Base-by-base conservation (phyloP, 2,329 filamentous ascomycete genomes). In the Boeremia exigua region DNA sequence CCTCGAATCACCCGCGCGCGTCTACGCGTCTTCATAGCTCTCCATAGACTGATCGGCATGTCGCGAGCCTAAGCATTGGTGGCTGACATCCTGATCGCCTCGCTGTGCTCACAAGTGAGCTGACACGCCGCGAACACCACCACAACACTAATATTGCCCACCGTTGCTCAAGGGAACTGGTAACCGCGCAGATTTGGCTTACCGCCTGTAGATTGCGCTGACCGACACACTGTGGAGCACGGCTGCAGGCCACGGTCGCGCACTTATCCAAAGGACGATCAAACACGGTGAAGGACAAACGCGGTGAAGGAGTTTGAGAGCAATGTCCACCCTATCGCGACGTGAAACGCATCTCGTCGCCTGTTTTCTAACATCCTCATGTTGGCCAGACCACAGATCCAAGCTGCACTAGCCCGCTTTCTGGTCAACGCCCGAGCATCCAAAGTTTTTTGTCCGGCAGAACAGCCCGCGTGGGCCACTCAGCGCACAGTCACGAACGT, bases 371-470 rank as follows among this genome's bases (percentile, higher is more conserved):
- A 48, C 46, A 37, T 56, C 42, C 42, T 56, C 52, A 48, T 19
- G 40, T 42, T 62, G 65, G 63, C 65, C 64, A 68, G 65, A 63
- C 59, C 58, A 12, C 19, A 42, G 44, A 53, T 37, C 54, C 54
- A 57, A 53, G 32, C 38, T 14, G 38, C 36, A 45, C 66, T 65
- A 67, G 56, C 56, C 60, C 64, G 54, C 54, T 63, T 59, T 49
- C 56, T 58, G 43, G 55, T 62, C 59, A 58, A 61, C 51, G 59
- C 51, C 47, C 54, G 54, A 50, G 29, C 12, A 8, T 48, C 59
- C 66, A 62, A 50, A 61, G 43, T 49, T 67, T 63, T 60, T 33
- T 49, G 48, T 46, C 56, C 54, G 69, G 69, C 71, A 73, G 68
- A 72, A 68, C 60, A 52, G 14, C 8, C 28, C 17, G 40, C 44